Base-by-base conservation (phyloP, 2,329 filamentous ascomycete genomes). In the Arthroderma sp. region DNA sequence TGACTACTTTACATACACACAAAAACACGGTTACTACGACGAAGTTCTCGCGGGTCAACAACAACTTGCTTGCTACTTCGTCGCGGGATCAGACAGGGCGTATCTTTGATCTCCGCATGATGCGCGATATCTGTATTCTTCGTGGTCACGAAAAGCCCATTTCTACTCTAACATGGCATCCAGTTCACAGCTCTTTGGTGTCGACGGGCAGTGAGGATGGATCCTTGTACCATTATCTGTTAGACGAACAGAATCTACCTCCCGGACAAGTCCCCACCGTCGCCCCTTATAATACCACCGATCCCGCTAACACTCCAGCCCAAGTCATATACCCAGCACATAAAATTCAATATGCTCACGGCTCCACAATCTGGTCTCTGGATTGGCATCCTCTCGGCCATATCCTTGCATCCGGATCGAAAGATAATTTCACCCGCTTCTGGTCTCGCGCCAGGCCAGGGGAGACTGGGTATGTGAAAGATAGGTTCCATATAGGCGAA, bases 341-440 rank as follows among this genome's bases (percentile, higher is more conserved):
- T 68, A 83, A 80, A 56, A 68, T 95, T 30, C 78, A 83, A 5
- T 89, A 81, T 57, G 91, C 91, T 0, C 91, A 98, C 61, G 85
- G 94, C 54, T 93, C 88, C 60, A 86, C 87, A 11, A 91, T 98
- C 52, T 98, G 91, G 91, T 94, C 88, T 11, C 75, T 98, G 41
- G 88, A 95, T 67, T 98, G 91, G 88, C 91, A 98, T 60, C 91
- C 91, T 0, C 73, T 96, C 0, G 91, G 91, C 29, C 91, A 98
- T 59, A 89, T 98, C 50, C 75, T 98, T 5, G 88, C 88, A 0
- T 94, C 89, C 1, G 91, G 91, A 8, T 94, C 88, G 7, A 96
- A 98, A 62, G 91, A 98, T 62, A 82, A 91, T 36, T 88, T 94
- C 49, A 96, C 91, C 2, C 81, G 91, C 40, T 98, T 98, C 69